Percentiles rank a stretch among this genome's conserved stretches.
Evolutionary conservation across 164 flowering plant genomes (phyloP).

Genomic region (Aristolochia contorta): DNA sequence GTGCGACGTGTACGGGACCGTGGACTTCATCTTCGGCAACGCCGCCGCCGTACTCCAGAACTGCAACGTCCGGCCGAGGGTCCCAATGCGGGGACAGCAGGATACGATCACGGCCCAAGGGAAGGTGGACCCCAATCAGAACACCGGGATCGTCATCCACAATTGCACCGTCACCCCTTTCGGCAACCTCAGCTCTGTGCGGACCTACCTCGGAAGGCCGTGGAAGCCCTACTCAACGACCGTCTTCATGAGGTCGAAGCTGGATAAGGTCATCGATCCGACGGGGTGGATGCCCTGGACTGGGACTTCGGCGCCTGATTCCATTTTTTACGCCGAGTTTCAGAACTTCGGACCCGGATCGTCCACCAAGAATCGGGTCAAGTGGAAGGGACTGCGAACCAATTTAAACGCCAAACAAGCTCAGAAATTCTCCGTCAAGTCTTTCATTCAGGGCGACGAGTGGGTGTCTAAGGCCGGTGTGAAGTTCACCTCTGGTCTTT

Average conservation of each 20-base stretch:
- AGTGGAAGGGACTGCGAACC: constrained; percentile 2
- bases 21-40: constrained; percentile 9
- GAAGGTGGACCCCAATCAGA: constrained; percentile 6
- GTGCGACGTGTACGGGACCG: neutral
- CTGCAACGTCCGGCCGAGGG: constrained; percentile 4
- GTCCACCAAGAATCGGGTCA: constrained; percentile 4
- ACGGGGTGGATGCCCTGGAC: constrained; percentile 9
- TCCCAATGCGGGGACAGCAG: constrained; percentile 2
- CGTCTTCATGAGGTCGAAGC: constrained; percentile 1
- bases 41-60: constrained; percentile 3
- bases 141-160: constrained; percentile 5
- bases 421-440: neutral
- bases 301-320: neutral
- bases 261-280: constrained; percentile 2
- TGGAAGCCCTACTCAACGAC: constrained; percentile 7
- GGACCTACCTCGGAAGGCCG: constrained; percentile 4
- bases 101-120: constrained; percentile 8
- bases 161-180: constrained; percentile 1
- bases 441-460: constrained; percentile 1
- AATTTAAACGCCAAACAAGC: neutral
- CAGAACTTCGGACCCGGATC: constrained; percentile 2
- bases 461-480: constrained; percentile 2
- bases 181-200: neutral
- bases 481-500: neutral
- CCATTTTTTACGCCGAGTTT: constrained; percentile 7